phyloP scores from a whole-genome alignment of 1,284 basidiomycete species.

The Apiotrichum mycotoxinovorans region DNA sequence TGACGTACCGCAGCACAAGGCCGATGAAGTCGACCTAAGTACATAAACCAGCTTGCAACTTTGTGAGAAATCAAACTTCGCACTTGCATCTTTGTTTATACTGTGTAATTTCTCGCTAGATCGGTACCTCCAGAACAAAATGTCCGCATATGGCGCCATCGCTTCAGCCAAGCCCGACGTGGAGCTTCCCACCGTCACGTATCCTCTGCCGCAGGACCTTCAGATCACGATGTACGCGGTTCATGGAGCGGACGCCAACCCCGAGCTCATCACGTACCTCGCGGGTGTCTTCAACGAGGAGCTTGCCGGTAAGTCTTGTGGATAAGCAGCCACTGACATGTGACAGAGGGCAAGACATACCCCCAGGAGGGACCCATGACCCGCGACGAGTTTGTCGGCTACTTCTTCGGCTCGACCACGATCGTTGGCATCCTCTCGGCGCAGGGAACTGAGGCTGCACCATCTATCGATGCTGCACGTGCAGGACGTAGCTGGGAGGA shows the following conservation, averaged over 20 bases:
- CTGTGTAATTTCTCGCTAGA: neutral
- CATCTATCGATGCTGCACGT: constrained; percentile 30
- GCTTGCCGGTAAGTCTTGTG: constrained; percentile 55
- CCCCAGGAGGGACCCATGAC: constrained; percentile 68
- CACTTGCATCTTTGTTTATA: neutral
- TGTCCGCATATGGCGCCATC: constrained; percentile 55
- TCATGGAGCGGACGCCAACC: constrained; percentile 55
- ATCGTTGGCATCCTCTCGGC: constrained; percentile 62
- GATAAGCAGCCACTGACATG: neutral
- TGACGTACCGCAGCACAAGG: too few species aligned
- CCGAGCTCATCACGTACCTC: constrained; percentile 62
- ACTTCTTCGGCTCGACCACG: constrained; percentile 72
- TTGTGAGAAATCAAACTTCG: neutral
- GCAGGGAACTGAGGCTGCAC: constrained; percentile 22
- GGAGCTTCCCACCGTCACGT: constrained; percentile 47
- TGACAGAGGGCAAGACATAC: constrained; percentile 65
- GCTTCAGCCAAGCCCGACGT: constrained; percentile 27
- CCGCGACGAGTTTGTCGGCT: constrained; percentile 58
- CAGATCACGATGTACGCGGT: constrained; percentile 62
- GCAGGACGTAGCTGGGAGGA: constrained; percentile 60
- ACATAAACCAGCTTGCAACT: neutral
- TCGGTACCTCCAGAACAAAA: constrained; percentile 1
- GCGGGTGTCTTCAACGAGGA: constrained; percentile 65
- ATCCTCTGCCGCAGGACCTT: constrained; percentile 33
- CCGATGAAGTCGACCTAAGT: neutral